phyloP scores from a whole-genome alignment of 2,329 filamentous ascomycete genomes.

The Thielaviopsis populi region DNA sequence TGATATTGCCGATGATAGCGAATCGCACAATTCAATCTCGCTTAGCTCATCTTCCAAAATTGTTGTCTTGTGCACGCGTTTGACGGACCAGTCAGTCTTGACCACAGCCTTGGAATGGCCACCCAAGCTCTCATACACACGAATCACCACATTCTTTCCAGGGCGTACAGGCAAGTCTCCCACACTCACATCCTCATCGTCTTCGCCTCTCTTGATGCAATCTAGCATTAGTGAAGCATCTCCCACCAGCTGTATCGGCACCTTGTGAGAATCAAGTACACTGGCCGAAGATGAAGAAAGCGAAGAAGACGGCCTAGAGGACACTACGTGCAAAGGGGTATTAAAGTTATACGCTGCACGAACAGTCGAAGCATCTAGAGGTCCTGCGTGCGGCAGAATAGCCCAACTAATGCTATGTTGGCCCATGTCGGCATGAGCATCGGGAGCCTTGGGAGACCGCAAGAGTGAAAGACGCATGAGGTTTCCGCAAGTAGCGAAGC shows the following conservation, averaged over 20 bases:
- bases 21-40: constrained; percentile 35
- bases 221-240: constrained; percentile 62
- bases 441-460: constrained; percentile 79
- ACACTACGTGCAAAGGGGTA: constrained; percentile 45
- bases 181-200: constrained; percentile 58
- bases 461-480: constrained; percentile 80
- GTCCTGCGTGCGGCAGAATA: constrained; percentile 68
- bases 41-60: constrained; percentile 75
- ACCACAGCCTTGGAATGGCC: constrained; percentile 62
- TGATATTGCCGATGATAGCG: constrained; percentile 25
- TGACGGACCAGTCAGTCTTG: constrained; percentile 51
- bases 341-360: constrained; percentile 84
- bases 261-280: constrained; percentile 19
- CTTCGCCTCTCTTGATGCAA: constrained; percentile 83
- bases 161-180: constrained; percentile 46
- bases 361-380: constrained; percentile 57
- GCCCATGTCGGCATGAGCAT: constrained; percentile 90
- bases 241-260: constrained; percentile 52
- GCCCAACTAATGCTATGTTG: constrained; percentile 77
- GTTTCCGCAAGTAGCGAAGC: constrained; percentile 79
- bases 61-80: constrained; percentile 70
- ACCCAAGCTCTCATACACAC: constrained; percentile 79
- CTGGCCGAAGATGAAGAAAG: constrained; percentile 11
- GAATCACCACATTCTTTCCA: constrained; percentile 65
- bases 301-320: constrained; percentile 18